These are phyloP conservation scores for Xylaria polymorpha DNA, from an alignment of 2,329 filamentous ascomycete genomes.

Conservation along the genomic window DNA sequence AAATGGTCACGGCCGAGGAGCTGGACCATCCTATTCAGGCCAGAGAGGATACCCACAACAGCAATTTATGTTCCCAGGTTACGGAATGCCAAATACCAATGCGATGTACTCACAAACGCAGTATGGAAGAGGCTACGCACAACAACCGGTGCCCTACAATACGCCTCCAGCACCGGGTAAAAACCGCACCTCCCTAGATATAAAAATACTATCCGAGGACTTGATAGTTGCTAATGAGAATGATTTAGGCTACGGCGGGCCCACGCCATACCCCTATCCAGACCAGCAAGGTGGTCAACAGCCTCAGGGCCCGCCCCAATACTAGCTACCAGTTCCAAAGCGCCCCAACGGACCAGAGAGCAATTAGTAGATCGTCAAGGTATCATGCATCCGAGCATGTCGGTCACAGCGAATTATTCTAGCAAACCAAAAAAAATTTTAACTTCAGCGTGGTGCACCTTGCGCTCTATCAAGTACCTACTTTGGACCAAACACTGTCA, in stretches of 20 bases:
- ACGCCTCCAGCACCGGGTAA: conserved; percentile 59
- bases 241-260: conserved; percentile 46
- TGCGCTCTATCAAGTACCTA: too few relatives aligned
- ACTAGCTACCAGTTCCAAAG: conserved; percentile 48
- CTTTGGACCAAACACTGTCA: too few relatives aligned
- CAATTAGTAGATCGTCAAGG: conserved; percentile 2
- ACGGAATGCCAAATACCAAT: conserved; percentile 52
- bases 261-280: conserved; percentile 58
- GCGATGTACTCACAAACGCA: conserved; percentile 54
- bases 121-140: conserved; percentile 58
- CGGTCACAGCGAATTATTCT: too few relatives aligned
- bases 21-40: conserved; percentile 48
- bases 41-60: conserved; percentile 50
- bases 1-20: conserved; percentile 60
- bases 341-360: background rate
- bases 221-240: conserved; percentile 13
- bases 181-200: conserved; percentile 16
- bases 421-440: background rate
- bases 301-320: conserved; percentile 56
- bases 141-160: conserved; percentile 55
- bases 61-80: conserved; percentile 53
- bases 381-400: background rate
- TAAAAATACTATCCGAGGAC: background rate
- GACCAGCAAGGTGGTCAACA: conserved; percentile 55
- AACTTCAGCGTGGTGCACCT: conserved; percentile 1